phyloP scores from a whole-genome alignment of 805 yeast genomes.

The Saccharomyces cerevisiae region DNA sequence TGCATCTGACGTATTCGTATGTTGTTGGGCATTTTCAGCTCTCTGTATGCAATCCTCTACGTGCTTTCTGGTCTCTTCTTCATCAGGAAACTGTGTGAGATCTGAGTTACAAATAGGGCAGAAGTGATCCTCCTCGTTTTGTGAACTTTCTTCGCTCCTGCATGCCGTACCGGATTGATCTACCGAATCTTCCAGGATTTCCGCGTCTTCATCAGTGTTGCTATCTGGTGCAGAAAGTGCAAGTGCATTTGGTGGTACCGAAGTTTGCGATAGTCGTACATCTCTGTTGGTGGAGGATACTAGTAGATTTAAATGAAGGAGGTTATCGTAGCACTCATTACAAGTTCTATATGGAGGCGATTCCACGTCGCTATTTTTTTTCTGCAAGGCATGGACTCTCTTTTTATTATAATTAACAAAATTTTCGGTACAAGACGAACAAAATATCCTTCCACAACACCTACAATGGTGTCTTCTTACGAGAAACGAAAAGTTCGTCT shows the following conservation, averaged over 20 bases:
- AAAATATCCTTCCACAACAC: constrained; percentile 58
- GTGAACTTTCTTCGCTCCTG: neutral
- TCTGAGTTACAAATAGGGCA: constrained; percentile 37
- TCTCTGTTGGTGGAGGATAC: constrained; percentile 6
- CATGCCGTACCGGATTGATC: neutral
- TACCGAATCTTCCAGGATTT: neutral
- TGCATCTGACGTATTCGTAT: constrained; percentile 29
- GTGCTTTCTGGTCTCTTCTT: constrained; percentile 48
- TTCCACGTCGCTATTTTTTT: constrained; percentile 18
- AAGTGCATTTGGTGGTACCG: neutral
- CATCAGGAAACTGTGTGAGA: constrained; percentile 10
- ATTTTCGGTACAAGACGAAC: constrained; percentile 32
- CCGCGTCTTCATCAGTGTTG: constrained; percentile 4
- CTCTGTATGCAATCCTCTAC: constrained; percentile 56
- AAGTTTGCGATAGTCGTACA: neutral
- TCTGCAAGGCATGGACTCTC: constrained; percentile 22
- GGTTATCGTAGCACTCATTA: constrained; percentile 45
- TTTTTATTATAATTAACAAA: constrained; percentile 23
- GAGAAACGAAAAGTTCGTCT: constrained; percentile 38
- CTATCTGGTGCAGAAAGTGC: neutral
- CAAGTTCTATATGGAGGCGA: constrained; percentile 55
- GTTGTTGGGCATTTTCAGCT: constrained; percentile 42
- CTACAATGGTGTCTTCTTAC: constrained; percentile 63
- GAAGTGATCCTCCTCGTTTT: constrained; percentile 16
- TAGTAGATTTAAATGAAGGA: constrained; percentile 23